Evolutionary conservation across 225 moss, liverwort and hornwort genomes (phyloP).

Genomic region (Climacium dendroides): DNA sequence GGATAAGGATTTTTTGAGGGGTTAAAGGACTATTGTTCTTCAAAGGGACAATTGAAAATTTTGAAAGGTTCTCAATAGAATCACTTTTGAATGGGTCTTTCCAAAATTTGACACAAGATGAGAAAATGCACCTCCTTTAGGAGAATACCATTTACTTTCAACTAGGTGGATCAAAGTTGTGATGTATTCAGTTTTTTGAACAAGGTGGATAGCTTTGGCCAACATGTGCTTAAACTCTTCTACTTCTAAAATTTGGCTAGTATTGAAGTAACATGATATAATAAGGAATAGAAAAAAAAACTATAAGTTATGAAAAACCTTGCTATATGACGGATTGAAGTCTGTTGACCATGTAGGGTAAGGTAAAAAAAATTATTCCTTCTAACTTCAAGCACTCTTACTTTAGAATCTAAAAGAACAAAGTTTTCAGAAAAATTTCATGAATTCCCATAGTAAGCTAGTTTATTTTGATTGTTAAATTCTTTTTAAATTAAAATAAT

Average conservation of each 20-base stretch:
- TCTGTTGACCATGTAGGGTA: not conserved
- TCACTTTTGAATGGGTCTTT: not conserved
- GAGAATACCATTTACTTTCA: not conserved
- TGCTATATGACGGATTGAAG: not conserved
- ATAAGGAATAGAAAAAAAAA: not conserved
- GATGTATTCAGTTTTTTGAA: not conserved
- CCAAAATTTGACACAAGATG: not conserved
- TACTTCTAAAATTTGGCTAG: not conserved
- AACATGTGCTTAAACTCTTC: not conserved
- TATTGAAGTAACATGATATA: not conserved
- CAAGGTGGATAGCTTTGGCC: not conserved
- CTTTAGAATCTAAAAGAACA: not conserved
- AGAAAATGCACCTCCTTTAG: rapidly evolving
- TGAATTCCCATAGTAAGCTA: rapidly evolving
- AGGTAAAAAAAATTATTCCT: not conserved
- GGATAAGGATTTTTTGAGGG: no score
- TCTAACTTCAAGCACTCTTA: not conserved
- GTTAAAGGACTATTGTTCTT: no score
- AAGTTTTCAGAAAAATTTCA: not conserved
- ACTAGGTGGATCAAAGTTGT: not conserved
- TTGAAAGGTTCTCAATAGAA: not conserved
- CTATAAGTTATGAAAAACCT: not conserved
- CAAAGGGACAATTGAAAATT: no score
- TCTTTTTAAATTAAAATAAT: not conserved
- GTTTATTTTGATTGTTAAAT: not conserved